phyloP scores from a whole-genome alignment of 1,139 yeast species.

The Pneumocystis oryctolagi region DNA sequence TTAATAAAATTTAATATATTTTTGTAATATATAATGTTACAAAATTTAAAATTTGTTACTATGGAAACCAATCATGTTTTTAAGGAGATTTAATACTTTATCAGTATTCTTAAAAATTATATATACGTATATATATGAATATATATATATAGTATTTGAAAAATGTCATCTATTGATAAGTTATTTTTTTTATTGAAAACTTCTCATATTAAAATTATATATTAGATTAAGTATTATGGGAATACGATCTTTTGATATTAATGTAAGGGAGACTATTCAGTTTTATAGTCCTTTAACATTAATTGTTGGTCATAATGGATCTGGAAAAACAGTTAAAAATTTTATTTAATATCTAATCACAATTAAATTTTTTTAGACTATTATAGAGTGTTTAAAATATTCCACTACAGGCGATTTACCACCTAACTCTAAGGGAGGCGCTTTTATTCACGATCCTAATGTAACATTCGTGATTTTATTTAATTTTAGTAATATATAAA shows the following conservation, averaged over 20 bases:
- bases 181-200: conserved; percentile 32
- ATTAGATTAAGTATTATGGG: conserved; percentile 44
- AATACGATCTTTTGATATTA: conserved; percentile 75
- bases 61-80: neutral
- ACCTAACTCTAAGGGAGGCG: conserved; percentile 92
- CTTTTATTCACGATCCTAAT: conserved; percentile 88
- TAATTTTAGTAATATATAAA: neutral
- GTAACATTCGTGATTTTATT: conserved; percentile 24
- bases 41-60: neutral
- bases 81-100: neutral
- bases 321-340: conserved; percentile 64
- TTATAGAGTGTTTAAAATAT: conserved; percentile 83
- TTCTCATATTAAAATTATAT: neutral
- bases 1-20: neutral
- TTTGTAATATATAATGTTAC: neutral
- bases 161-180: conserved; percentile 26
- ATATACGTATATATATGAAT: neutral
- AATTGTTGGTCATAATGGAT: conserved; percentile 92
- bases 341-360: neutral
- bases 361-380: conserved; percentile 31
- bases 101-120: neutral
- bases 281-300: conserved; percentile 84
- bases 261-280: conserved; percentile 68
- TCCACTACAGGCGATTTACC: conserved; percentile 95
- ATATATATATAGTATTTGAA: neutral